Evolutionary conservation across 768 basidiomycete species (phyloP).

Genomic region (Erythrobasidium yunnanense): DNA sequence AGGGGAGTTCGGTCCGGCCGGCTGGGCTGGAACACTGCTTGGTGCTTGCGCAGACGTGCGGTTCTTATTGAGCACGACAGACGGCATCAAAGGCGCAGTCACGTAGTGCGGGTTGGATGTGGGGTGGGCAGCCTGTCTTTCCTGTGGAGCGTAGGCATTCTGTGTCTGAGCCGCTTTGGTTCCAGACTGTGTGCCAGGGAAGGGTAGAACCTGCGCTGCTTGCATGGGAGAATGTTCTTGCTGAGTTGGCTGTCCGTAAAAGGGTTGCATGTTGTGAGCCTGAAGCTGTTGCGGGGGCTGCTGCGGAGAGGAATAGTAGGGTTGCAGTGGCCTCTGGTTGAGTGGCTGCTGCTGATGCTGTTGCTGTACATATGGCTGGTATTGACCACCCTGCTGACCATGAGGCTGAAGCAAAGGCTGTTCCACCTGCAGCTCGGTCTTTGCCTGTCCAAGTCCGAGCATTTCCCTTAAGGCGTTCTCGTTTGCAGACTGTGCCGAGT

Average conservation of each 20-base stretch:
- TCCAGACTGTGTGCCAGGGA: too few species aligned
- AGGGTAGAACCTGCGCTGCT: too few species aligned
- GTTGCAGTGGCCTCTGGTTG: neutral
- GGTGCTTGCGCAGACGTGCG: neutral
- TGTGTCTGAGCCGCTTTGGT: too few species aligned
- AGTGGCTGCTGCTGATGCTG: neutral
- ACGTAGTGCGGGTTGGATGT: constrained; percentile 4
- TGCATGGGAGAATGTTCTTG: too few species aligned
- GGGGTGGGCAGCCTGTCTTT: too few species aligned
- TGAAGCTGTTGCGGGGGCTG: neutral
- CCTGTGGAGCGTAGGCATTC: too few species aligned
- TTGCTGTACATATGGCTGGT: neutral
- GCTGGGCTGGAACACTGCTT: neutral
- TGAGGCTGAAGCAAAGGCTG: neutral
- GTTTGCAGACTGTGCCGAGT: neutral
- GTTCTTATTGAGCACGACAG: constrained; percentile 20
- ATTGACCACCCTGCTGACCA: too few species aligned
- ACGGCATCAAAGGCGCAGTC: constrained; percentile 18
- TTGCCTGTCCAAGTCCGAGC: neutral
- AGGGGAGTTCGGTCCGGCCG: neutral
- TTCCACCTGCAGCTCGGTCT: neutral
- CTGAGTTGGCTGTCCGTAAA: too few species aligned
- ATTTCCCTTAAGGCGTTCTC: constrained; percentile 12
- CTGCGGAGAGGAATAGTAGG: neutral
- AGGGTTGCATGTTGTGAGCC: neutral